Conservation (phyloP, 2,329 filamentous ascomycete genomes). For the Pleoardoris graminearum region DNA sequence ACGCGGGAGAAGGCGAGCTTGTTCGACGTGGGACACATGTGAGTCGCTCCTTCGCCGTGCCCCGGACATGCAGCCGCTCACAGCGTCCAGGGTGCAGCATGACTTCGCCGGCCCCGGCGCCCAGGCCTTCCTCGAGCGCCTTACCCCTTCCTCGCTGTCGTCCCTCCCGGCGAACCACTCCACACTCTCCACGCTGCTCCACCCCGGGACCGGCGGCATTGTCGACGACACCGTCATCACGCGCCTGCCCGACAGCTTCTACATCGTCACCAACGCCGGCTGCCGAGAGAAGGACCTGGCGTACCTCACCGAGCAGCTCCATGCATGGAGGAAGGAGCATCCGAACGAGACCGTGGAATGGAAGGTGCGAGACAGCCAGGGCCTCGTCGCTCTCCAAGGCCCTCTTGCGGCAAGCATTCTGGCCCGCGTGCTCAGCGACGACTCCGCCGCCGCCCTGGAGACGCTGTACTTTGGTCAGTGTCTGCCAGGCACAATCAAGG, state of each 20-base stretch:
- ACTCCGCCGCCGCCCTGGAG: conserved; percentile 47
- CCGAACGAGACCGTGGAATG: conserved; percentile 60
- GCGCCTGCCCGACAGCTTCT: conserved; percentile 68
- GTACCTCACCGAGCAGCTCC: conserved; percentile 73
- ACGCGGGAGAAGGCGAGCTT: conserved; percentile 85
- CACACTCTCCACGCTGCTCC: conserved; percentile 82
- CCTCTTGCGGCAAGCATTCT: conserved; percentile 75
- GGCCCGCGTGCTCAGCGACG: conserved; percentile 61
- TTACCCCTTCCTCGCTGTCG: conserved; percentile 77
- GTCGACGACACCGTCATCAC: conserved; percentile 94
- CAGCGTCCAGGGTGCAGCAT: conserved; percentile 75
- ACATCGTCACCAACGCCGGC: conserved; percentile 93
- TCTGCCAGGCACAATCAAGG: conserved; percentile 65
- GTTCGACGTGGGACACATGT: conserved; percentile 98
- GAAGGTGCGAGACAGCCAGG: conserved; percentile 71
- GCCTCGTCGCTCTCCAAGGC: conserved; percentile 87
- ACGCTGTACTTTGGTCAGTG: conserved; percentile 82
- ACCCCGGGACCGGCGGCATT: conserved; percentile 77
- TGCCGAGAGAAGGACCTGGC: conserved; percentile 85
- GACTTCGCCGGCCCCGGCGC: conserved; percentile 80
- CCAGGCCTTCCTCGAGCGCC: conserved; percentile 75
- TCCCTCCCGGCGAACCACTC: conserved; percentile 69
- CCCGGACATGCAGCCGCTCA: not conserved
- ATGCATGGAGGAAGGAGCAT: conserved; percentile 48
- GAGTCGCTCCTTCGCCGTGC: conserved; percentile 40